Evolutionary conservation across 352 stramenopile genomes (phyloP), one percentile per base, ranked within the genome.

Genomic region (Ochromonadaceae sp.): DNA sequence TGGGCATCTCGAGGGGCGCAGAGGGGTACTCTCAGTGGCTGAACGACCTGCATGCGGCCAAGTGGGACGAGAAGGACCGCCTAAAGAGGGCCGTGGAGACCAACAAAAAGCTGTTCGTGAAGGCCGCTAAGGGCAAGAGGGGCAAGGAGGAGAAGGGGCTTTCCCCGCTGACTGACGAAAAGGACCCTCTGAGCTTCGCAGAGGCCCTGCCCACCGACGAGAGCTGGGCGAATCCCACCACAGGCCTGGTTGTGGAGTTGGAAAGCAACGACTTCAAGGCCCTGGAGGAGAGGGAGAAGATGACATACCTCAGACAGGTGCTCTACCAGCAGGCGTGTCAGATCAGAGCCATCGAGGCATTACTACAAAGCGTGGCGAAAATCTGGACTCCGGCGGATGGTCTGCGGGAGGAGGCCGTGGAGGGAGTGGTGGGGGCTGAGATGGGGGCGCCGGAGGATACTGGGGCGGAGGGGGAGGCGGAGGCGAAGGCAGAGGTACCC

Each of bases 221-320:
- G 31, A 32, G 26, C 40, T 63, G 55, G 55, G 22, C 38, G 10
- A 30, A 63, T 63, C 2, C 36, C 12, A 10, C 12, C 9, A 52
- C 36, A 4, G 38, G 38, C 3, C 4, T 38, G 25, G 38, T 63
- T 4, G 30, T 30, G 22, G 55, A 63, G 25, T 63, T 63, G 35
- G 38, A 49, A 35, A 14, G 2, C 3, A 2, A 63, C 5, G 42
- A 65, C 5, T 62, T 55, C 47, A 65, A 65, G 30, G 34, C 22
- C 17, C 30, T 57, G 42, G 67, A 72, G 34, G 47, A 71, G 30
- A 50, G 65, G 40, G 30, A 68, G 34, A 69, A 72, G 41, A 48
- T 2, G 12, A 15, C 52, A 10, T 63, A 63, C 25, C 30, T 63
- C 12, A 5, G 25, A 22, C 55, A 63, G 41, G 30, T 47, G 7